Evolutionary conservation across 1,284 basidiomycete genomes (phyloP), one percentile per base, ranked within the genome.

Genomic region (Cutaneotrichosporon sp.): DNA sequence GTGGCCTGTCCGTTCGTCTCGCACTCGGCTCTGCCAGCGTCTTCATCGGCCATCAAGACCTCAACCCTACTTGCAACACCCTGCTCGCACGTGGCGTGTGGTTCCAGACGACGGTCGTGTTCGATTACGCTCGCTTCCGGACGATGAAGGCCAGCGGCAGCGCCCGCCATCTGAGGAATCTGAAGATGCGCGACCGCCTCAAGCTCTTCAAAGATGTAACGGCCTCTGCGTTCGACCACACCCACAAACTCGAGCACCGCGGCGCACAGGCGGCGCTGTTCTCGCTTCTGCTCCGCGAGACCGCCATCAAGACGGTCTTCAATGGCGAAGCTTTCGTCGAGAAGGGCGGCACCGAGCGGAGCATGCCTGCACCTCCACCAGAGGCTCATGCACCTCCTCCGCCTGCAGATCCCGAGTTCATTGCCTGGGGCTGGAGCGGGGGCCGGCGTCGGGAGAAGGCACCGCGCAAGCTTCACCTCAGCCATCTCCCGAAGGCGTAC

Each of bases 1-100:
- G 81, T 18, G 89, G 90, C 2, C 68, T 89, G 27, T 81, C 83
- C 13, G 70, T 82, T 18, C 85, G 87, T n/a, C 36, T 88, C 33
- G 84, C 88, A 0, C 67, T 92, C 31, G 85, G 83, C 1, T 83
- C 84, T n/a, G 79, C 90, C 52, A 85, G 87, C 49, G 68, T 89
- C 11, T 87, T 90, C 60, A 72, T 91, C 43, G 90, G 90, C 6
- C 85, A 88, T 20, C 84, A 83, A 36, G 92, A 94, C 72, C 82
- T 92, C 53, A 90, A 90, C 64, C 89, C 90, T 0, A 78, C 83
- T 0, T 87, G 89, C 67, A 82, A 83, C 20, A 75, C 85, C 56
- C 85, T 85, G 34, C 82, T 92, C 10, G 86, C 86, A 3, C 85
- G 90, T 27, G 92, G 92, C 1, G 74, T 92, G 45, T 87, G 87